These are phyloP conservation scores for Talaromyces sp. DNA, from an alignment of 2,329 filamentous ascomycete genomes.

Conservation along the genomic window DNA sequence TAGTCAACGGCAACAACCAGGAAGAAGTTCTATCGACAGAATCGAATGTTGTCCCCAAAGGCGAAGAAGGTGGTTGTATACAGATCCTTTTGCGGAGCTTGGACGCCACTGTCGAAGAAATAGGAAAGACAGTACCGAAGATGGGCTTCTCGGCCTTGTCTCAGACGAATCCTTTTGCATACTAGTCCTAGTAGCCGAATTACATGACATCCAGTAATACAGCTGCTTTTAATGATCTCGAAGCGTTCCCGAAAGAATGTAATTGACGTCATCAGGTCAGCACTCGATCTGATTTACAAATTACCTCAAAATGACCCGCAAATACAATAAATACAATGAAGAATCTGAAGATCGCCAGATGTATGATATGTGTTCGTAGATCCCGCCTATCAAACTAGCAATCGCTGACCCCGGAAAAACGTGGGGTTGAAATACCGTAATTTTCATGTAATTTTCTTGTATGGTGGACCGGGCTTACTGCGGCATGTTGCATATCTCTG, in stretches of 20 bases:
- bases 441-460: background rate
- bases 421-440: background rate
- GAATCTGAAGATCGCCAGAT: background rate
- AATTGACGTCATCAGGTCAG: background rate
- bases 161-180: background rate
- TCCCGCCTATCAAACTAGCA: background rate
- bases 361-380: background rate
- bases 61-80: background rate
- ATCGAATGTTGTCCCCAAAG: background rate
- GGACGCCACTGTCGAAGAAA: background rate
- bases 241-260: background rate
- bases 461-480: background rate
- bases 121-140: background rate
- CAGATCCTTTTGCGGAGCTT: background rate
- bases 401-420: background rate
- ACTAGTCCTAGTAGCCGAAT: background rate
- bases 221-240: background rate
- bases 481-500: background rate
- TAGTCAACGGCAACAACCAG: background rate
- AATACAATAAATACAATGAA: background rate
- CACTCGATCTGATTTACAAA: background rate
- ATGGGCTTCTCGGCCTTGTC: background rate
- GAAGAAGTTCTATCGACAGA: background rate
- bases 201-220: background rate
- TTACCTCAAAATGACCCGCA: background rate